phyloP scores from a whole-genome alignment of 140 eudicot species.

The Erigeron philadelphicus region DNA sequence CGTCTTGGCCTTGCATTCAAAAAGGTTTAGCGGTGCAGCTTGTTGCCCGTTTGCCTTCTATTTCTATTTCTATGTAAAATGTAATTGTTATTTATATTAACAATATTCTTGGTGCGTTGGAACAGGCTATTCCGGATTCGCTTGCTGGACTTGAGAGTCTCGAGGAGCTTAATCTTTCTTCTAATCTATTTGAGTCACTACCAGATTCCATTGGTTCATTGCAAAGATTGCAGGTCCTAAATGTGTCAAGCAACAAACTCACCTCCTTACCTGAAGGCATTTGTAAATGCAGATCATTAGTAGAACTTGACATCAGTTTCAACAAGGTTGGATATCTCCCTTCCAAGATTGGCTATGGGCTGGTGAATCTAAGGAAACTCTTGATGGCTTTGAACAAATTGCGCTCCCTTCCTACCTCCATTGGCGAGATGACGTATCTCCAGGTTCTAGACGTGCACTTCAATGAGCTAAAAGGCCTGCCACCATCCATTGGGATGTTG shows the following conservation, averaged over 20 bases:
- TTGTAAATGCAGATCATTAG: conserved; percentile 81
- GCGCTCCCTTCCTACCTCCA: conserved; percentile 76
- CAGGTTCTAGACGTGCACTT: conserved; percentile 66
- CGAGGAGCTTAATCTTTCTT: conserved; percentile 68
- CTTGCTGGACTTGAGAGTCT: conserved; percentile 75
- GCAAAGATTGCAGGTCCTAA: conserved; percentile 47
- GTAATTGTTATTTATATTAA: background rate
- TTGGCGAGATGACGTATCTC: conserved; percentile 76
- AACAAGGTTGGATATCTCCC: conserved; percentile 71
- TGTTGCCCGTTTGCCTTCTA: too few relatives aligned
- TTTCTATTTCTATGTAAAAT: too few relatives aligned
- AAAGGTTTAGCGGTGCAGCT: too few relatives aligned
- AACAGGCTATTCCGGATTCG: conserved; percentile 81
- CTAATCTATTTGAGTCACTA: conserved; percentile 59
- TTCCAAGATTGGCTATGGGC: conserved; percentile 62
- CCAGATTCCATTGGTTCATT: conserved; percentile 76
- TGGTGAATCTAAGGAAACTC: conserved; percentile 57
- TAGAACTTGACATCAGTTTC: conserved; percentile 83
- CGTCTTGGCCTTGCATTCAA: too few relatives aligned
- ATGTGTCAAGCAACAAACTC: conserved; percentile 90
- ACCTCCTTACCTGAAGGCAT: conserved; percentile 77
- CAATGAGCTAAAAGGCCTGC: conserved; percentile 83
- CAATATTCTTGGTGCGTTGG: conserved; percentile 3
- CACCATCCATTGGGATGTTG: conserved; percentile 58
- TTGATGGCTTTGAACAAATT: conserved; percentile 65